Conservation (phyloP, 2,329 filamentous ascomycete genomes). For the Cladosporium sp. region DNA sequence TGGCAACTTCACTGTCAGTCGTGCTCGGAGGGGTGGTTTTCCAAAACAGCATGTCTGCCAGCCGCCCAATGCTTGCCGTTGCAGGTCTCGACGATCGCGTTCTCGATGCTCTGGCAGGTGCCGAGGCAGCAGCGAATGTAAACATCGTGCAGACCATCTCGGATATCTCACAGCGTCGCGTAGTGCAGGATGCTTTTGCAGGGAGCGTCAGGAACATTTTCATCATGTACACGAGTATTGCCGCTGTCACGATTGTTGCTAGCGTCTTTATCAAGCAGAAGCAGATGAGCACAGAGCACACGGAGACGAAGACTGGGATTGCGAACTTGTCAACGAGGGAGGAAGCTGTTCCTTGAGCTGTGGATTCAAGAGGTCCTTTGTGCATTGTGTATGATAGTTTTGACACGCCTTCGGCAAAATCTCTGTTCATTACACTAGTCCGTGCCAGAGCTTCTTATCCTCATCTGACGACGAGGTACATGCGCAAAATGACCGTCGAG, state of each 20-base stretch:
- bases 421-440: too few species aligned
- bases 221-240: slow-evolving; percentile 44
- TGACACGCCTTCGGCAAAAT: neutral
- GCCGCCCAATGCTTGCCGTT: slow-evolving; percentile 32
- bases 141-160: slow-evolving; percentile 38
- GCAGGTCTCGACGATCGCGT: slow-evolving; percentile 24
- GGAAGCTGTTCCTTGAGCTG: neutral
- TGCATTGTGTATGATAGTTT: too few species aligned
- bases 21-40: slow-evolving; percentile 74
- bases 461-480: too few species aligned
- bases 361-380: neutral
- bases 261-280: slow-evolving; percentile 43
- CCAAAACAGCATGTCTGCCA: slow-evolving; percentile 65
- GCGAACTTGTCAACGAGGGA: slow-evolving; percentile 3
- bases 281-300: slow-evolving; percentile 47
- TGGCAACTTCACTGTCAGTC: slow-evolving; percentile 64
- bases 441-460: too few species aligned
- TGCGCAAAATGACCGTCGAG: too few species aligned
- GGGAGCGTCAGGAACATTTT: slow-evolving; percentile 49
- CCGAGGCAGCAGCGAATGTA: slow-evolving; percentile 46
- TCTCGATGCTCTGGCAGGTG: slow-evolving; percentile 36
- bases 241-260: slow-evolving; percentile 38
- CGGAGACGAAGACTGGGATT: slow-evolving; percentile 48
- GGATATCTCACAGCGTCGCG: slow-evolving; percentile 36
- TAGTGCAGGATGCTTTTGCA: slow-evolving; percentile 44